Percentiles rank a stretch among this genome's conserved stretches.
Conservation (phyloP, 2,329 filamentous ascomycete species). For the Botrytis fabae region DNA sequence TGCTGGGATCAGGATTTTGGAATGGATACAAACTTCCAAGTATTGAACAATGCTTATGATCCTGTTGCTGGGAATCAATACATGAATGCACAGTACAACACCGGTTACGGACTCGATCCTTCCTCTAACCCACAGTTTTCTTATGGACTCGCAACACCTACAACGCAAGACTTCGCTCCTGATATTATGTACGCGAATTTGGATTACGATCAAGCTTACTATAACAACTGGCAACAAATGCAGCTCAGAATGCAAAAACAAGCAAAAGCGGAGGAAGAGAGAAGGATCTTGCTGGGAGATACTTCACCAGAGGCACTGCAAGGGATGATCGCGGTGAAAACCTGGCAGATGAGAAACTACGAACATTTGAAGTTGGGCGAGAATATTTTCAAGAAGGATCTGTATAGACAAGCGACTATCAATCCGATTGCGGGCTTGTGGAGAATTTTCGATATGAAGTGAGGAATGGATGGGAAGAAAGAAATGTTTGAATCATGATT, state of each 20-base stretch:
- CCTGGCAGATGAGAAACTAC: slow-evolving; percentile 25
- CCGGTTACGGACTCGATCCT: neutral
- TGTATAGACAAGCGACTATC: slow-evolving; percentile 25
- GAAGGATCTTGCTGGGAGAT: slow-evolving; percentile 25
- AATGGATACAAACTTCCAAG: slow-evolving; percentile 2
- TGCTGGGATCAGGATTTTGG: slow-evolving; percentile 22
- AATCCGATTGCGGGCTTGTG: slow-evolving; percentile 25
- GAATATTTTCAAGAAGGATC: slow-evolving; percentile 27
- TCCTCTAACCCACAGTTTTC: neutral
- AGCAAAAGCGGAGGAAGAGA: slow-evolving; percentile 19
- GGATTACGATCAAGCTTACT: slow-evolving; percentile 1
- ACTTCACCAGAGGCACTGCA: slow-evolving; percentile 26
- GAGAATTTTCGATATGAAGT: slow-evolving; percentile 29
- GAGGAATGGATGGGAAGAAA: neutral
- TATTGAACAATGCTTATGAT: neutral
- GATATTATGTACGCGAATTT: slow-evolving; percentile 9
- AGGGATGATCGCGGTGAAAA: slow-evolving; percentile 26
- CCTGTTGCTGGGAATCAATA: slow-evolving; percentile 1
- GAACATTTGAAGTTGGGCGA: slow-evolving; percentile 27
- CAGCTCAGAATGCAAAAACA: neutral
- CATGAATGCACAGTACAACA: neutral
- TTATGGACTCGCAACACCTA: neutral
- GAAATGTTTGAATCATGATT: neutral
- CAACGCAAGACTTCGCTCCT: slow-evolving; percentile 1
- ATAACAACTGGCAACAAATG: neutral